A percentile compares a stretch with the other conserved stretches of the same genome.
Conservation (phyloP, 331 rosid species). For the Malus hybrid region DNA sequence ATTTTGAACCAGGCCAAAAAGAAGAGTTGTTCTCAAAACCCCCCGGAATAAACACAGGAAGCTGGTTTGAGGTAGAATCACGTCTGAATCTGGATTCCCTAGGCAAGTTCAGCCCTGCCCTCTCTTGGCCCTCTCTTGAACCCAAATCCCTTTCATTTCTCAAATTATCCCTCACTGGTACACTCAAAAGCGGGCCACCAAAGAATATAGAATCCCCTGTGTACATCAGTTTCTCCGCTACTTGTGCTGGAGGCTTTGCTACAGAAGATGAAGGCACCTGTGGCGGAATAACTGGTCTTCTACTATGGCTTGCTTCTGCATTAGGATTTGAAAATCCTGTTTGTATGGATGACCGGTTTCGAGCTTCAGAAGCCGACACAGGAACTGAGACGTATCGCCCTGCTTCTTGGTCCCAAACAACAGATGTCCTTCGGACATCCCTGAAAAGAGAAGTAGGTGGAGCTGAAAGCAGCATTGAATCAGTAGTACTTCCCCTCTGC, state of each 20-base stretch:
- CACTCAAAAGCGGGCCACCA: slow-evolving; percentile 80
- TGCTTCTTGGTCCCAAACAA: slow-evolving; percentile 99
- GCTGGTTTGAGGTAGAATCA: slow-evolving; percentile 79
- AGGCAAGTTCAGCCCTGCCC: slow-evolving; percentile 38
- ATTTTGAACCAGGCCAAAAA: slow-evolving; percentile 48
- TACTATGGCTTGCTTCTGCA: slow-evolving; percentile 40
- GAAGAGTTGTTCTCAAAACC: slow-evolving; percentile 47
- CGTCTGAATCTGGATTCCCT: slow-evolving; percentile 75
- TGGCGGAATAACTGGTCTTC: slow-evolving; percentile 41
- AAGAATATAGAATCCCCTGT: slow-evolving; percentile 92
- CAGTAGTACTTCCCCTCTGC: slow-evolving; percentile 50
- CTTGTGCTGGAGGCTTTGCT: slow-evolving; percentile 44
- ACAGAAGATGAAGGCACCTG: slow-evolving; percentile 52
- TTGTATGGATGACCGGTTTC: slow-evolving; percentile 45
- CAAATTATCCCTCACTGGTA: slow-evolving; percentile 49
- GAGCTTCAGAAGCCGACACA: slow-evolving; percentile 67
- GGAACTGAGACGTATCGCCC: slow-evolving; percentile 94
- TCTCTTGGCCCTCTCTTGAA: slow-evolving; percentile 51
- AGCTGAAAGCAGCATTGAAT: slow-evolving; percentile 56
- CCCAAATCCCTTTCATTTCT: slow-evolving; percentile 47
- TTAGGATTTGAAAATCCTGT: slow-evolving; percentile 42
- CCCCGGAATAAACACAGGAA: slow-evolving; percentile 87
- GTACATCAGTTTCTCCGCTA: slow-evolving; percentile 67
- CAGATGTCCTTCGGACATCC: slow-evolving; percentile 82
- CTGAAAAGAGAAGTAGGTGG: slow-evolving; percentile 69